A percentile compares a stretch with the other conserved stretches of the same genome.
These are phyloP conservation scores for Pythium dissimile DNA, from an alignment of 352 stramenopile genomes.

Conservation along the genomic window DNA sequence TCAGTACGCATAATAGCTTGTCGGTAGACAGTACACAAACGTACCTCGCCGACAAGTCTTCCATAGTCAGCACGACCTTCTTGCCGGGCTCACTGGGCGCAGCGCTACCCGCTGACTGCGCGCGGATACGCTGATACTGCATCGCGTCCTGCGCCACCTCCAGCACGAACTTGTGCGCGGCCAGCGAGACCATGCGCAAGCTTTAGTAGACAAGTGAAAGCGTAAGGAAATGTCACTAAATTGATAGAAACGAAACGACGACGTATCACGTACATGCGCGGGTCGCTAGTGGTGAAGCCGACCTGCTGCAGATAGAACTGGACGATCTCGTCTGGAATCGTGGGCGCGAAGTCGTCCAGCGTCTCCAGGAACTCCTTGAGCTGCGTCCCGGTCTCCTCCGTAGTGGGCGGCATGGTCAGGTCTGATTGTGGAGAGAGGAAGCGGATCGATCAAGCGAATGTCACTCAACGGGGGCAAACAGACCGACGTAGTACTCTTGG, in stretches of 20 bases:
- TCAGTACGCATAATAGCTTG: background rate
- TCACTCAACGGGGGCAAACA: no score
- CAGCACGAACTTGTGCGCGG: slow-evolving; percentile 76
- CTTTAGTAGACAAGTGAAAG: no score
- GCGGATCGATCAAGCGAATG: no score
- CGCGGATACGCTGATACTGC: slow-evolving; percentile 73
- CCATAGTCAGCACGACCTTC: slow-evolving; percentile 57
- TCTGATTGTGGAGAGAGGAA: no score
- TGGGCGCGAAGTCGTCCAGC: slow-evolving; percentile 58
- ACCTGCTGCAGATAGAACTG: slow-evolving; percentile 73
- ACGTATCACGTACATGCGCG: slow-evolving; percentile 68
- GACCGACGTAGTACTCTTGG: no score
- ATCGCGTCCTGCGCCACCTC: slow-evolving; percentile 77
- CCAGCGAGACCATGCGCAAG: slow-evolving; percentile 60
- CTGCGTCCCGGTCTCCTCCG: slow-evolving; percentile 26
- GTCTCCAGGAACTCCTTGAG: slow-evolving; percentile 66
- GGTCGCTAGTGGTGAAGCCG: slow-evolving; percentile 64
- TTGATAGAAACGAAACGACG: no score
- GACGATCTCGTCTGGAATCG: slow-evolving; percentile 70
- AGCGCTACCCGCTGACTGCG: slow-evolving; percentile 15
- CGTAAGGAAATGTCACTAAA: background rate
- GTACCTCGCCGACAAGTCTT: slow-evolving; percentile 62
- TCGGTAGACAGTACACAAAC: no score
- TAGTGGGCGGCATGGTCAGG: background rate
- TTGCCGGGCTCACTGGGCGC: slow-evolving; percentile 16